phyloP scores from a whole-genome alignment of 805 yeast genomes.

The Kazachstania africana region DNA sequence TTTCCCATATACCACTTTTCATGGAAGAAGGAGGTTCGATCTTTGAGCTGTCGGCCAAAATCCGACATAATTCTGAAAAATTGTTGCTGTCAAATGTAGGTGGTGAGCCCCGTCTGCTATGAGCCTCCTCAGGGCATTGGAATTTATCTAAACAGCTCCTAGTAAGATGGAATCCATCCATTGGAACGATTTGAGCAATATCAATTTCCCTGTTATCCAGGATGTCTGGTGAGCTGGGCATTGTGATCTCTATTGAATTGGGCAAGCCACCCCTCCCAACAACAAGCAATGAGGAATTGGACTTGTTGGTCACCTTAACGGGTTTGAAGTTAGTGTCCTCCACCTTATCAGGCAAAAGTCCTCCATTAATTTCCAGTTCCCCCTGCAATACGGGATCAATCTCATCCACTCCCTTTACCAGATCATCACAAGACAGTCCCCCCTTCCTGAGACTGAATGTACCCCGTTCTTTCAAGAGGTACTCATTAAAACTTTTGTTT shows the following conservation, averaged over 20 bases:
- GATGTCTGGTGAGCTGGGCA: background rate
- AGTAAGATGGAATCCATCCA: slow-evolving; percentile 74
- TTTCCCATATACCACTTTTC: slow-evolving; percentile 5
- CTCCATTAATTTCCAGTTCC: slow-evolving; percentile 7
- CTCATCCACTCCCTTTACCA: slow-evolving; percentile 5
- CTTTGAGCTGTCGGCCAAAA: slow-evolving; percentile 10
- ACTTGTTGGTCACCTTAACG: slow-evolving; percentile 8
- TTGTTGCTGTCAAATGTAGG: slow-evolving; percentile 63
- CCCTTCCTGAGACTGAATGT: background rate
- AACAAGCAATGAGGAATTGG: slow-evolving; percentile 9
- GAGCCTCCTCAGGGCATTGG: slow-evolving; percentile 45
- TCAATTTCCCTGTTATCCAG: slow-evolving; percentile 3
- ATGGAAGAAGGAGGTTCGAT: slow-evolving; percentile 9
- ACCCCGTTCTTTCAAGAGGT: slow-evolving; percentile 2
- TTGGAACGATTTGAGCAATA: slow-evolving; percentile 41
- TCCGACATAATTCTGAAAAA: slow-evolving; percentile 16
- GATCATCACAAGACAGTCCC: slow-evolving; percentile 1
- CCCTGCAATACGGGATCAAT: slow-evolving; percentile 5
- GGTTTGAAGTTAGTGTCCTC: slow-evolving; percentile 16
- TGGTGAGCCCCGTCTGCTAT: slow-evolving; percentile 70
- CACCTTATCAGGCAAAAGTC: slow-evolving; percentile 10
- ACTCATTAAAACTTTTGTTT: slow-evolving; percentile 20
- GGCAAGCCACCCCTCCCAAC: slow-evolving; percentile 24
- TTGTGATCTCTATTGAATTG: slow-evolving; percentile 12
- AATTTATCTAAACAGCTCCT: slow-evolving; percentile 35